A percentile compares a stretch with the other conserved stretches of the same genome.
These are phyloP conservation scores for Aspergillus aculeatus DNA, from an alignment of 2,329 filamentous ascomycete genomes.

Conservation along the genomic window DNA sequence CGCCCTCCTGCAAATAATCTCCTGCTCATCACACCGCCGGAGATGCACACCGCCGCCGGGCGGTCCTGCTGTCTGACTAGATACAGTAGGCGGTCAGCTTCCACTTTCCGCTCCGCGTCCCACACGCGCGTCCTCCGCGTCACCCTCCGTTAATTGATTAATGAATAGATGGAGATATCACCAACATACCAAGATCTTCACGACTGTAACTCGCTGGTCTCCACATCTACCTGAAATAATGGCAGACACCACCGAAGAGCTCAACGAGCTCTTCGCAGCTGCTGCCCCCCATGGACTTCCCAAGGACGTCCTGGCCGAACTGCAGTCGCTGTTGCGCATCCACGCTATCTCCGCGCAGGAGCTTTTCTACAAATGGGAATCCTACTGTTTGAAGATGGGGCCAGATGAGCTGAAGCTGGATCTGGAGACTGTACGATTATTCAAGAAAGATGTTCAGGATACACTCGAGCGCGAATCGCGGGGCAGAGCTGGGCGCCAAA, in stretches of 20 bases:
- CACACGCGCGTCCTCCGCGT: conserved; percentile 7
- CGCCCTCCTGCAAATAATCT: conserved; percentile 1
- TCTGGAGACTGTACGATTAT: conserved; percentile 68
- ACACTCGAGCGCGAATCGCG: conserved; percentile 74
- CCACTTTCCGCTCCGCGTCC: not conserved
- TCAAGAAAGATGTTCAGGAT: conserved; percentile 87
- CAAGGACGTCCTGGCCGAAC: conserved; percentile 73
- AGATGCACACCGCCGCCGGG: not conserved
- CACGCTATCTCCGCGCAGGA: conserved; percentile 81
- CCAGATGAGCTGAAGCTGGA: conserved; percentile 71
- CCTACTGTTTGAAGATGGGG: conserved; percentile 93
- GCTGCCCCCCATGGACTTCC: conserved; percentile 61
- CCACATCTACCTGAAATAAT: conserved; percentile 31
- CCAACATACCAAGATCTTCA: not conserved
- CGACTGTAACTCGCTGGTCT: not conserved
- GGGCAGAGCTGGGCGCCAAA: conserved; percentile 58
- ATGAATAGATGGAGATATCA: not conserved
- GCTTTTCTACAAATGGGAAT: conserved; percentile 98
- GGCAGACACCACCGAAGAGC: conserved; percentile 52
- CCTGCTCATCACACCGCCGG: not conserved
- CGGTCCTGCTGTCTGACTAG: not conserved
- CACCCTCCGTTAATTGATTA: not conserved
- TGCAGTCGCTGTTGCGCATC: conserved; percentile 81
- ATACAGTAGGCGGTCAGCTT: conserved; percentile 11
- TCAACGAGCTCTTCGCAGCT: conserved; percentile 60